phyloP scores from a whole-genome alignment of 2,329 filamentous ascomycete species.

The Paecilomyces formosus region DNA sequence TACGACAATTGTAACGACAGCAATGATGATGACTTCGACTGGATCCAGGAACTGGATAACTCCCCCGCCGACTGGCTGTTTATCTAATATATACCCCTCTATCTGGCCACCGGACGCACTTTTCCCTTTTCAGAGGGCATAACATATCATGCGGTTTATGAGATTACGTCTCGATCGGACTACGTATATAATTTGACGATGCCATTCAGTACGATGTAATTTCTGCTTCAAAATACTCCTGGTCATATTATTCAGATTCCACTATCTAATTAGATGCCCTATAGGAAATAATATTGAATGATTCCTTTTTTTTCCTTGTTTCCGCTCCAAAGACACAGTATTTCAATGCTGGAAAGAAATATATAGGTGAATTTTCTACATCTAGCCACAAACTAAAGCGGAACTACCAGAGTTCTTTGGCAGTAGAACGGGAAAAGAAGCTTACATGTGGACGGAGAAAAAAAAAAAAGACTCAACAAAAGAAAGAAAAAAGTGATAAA shows the following conservation, averaged over 20 bases:
- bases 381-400: not conserved
- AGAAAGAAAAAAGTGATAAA: too few species aligned
- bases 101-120: not conserved
- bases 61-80: slow-evolving; percentile 35
- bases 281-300: not conserved
- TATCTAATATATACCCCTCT: slow-evolving; percentile 19
- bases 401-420: not conserved
- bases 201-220: not conserved
- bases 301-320: too few species aligned
- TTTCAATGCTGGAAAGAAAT: too few species aligned
- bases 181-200: not conserved
- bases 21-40: slow-evolving; percentile 28
- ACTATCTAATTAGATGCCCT: not conserved
- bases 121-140: not conserved
- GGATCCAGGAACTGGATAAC: slow-evolving; percentile 33
- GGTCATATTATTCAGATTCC: not conserved
- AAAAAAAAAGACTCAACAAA: slow-evolving; percentile 1
- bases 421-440: not conserved
- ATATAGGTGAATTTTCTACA: too few species aligned
- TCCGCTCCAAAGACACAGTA: too few species aligned
- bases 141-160: not conserved
- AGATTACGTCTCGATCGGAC: not conserved
- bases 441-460: slow-evolving; percentile 3
- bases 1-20: slow-evolving; percentile 12
- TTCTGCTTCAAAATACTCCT: not conserved